Base-by-base conservation (phyloP, 1,284 basidiomycete species). In the Boletellus sp. region DNA sequence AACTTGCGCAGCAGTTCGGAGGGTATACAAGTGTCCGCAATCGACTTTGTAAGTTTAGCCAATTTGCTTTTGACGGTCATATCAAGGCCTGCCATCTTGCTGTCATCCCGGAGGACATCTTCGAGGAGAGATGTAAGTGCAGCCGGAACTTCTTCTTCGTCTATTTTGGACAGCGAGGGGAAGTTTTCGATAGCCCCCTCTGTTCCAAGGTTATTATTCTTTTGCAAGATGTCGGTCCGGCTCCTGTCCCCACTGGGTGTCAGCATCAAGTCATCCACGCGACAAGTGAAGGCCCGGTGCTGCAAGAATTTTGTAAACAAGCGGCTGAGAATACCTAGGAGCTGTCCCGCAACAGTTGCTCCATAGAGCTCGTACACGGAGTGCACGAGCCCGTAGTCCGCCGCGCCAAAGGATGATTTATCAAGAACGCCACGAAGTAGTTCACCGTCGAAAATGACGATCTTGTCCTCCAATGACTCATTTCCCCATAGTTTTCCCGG, bases 341-440 rank as follows among this genome's bases (percentile, higher is more conserved):
- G 80, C 60, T 87, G 86, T 44, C 94, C 96, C 8, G 96, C 95
- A 16, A 82, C 73, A 52, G 89, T 86, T 10, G 94, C 76, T 5
- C 96, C 95, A 66, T 98, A 99, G n/a, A 99, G 74, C 63, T 99
- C 96, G 69, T 95, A 94, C n/a, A 96, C 88, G 1, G 96, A 96
- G 68, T 99, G 96, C 14, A 99, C 91, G 34, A 99, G 80, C 69
- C 96, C 96, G 64, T 90, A 99, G 7, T 96, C 89, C 0, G 91
- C 87, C 16, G 96, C 95, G 64, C 96, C 96, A 64, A 97, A 96
- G 41, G 96, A 92, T 14, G 94, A 90, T 72, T 99, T 99, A 75
- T 99, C 96, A 51, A 99, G 78, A 29, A 98, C 79, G 72, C 96
- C 90, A 57, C 86, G 84, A 30, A 99, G 77, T 5, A 99, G 79